These are phyloP conservation scores for Friedmanniomyces endolithicus DNA, from an alignment of 495 filamentous ascomycete species.

Conservation along the genomic window DNA sequence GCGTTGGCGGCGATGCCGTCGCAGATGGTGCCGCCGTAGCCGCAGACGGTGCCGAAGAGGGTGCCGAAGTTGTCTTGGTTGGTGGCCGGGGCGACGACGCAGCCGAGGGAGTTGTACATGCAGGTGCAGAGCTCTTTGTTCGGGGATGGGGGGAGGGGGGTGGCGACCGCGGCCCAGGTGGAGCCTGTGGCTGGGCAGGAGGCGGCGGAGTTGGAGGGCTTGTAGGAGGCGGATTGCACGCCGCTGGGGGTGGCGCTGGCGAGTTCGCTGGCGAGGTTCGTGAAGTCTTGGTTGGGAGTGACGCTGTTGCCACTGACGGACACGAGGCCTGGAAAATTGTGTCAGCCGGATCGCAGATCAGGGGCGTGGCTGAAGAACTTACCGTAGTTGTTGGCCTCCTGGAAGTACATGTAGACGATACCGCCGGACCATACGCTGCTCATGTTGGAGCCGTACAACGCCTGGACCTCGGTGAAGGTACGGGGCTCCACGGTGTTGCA, in stretches of 20 bases:
- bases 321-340: constrained; percentile 45
- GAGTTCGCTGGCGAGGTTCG: constrained; percentile 57
- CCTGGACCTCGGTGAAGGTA: constrained; percentile 71
- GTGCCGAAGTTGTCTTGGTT: constrained; percentile 41
- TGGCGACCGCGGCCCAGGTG: constrained; percentile 54
- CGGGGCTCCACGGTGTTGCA: constrained; percentile 72
- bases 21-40: constrained; percentile 44
- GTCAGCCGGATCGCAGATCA: background rate
- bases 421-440: constrained; percentile 70
- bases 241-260: constrained; percentile 53
- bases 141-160: constrained; percentile 65
- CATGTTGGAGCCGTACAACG: constrained; percentile 74
- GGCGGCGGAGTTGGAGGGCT: constrained; percentile 60
- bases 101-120: constrained; percentile 60
- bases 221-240: constrained; percentile 54
- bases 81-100: constrained; percentile 46
- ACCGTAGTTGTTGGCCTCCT: constrained; percentile 84
- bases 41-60: constrained; percentile 68
- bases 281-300: constrained; percentile 59
- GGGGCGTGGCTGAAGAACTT: constrained; percentile 16
- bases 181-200: constrained; percentile 55
- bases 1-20: constrained; percentile 58
- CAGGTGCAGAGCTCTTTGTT: constrained; percentile 65
- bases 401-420: constrained; percentile 83
- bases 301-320: constrained; percentile 43